phyloP scores from a whole-genome alignment of 176 grass and related monocot species.

The Triticum monococcum region DNA sequence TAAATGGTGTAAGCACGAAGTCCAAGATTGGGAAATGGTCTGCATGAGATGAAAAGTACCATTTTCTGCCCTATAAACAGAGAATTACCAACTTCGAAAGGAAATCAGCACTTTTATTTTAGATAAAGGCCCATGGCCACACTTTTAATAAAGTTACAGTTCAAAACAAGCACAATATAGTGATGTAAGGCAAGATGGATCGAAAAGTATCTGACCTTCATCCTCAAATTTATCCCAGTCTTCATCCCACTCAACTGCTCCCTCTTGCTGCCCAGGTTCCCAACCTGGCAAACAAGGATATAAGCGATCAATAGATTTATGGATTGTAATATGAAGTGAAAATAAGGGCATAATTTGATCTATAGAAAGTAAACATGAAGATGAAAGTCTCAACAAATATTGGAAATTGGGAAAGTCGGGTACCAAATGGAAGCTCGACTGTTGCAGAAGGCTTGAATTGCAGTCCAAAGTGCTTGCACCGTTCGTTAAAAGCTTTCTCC shows the following conservation, averaged over 20 bases:
- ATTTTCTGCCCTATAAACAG: background rate
- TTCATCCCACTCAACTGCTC: slow-evolving; percentile 86
- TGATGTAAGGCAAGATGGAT: background rate
- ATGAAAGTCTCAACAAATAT: slow-evolving; percentile 7
- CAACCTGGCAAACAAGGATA: slow-evolving; percentile 62
- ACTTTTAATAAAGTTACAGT: background rate
- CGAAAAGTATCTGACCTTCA: slow-evolving; percentile 66
- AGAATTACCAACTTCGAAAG: slow-evolving; percentile 2
- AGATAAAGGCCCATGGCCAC: background rate
- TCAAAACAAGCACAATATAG: background rate
- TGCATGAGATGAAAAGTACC: background rate
- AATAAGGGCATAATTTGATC: background rate
- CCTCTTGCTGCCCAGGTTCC: slow-evolving; percentile 79
- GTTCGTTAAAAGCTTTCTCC: slow-evolving; percentile 85
- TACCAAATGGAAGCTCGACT: slow-evolving; percentile 94
- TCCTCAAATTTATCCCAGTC: slow-evolving; percentile 99
- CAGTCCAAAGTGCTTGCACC: slow-evolving; percentile 87
- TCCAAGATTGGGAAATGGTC: background rate
- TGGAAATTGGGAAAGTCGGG: slow-evolving; percentile 3
- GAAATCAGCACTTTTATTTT: background rate
- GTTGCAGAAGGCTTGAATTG: slow-evolving; percentile 77
- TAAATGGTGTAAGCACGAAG: background rate
- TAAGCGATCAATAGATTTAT: slow-evolving; percentile 2
- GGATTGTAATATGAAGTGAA: background rate
- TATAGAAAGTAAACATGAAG: background rate